Evolutionary conservation across 2,329 filamentous ascomycete genomes (phyloP).

Genomic region (Waltergamsia citrina): DNA sequence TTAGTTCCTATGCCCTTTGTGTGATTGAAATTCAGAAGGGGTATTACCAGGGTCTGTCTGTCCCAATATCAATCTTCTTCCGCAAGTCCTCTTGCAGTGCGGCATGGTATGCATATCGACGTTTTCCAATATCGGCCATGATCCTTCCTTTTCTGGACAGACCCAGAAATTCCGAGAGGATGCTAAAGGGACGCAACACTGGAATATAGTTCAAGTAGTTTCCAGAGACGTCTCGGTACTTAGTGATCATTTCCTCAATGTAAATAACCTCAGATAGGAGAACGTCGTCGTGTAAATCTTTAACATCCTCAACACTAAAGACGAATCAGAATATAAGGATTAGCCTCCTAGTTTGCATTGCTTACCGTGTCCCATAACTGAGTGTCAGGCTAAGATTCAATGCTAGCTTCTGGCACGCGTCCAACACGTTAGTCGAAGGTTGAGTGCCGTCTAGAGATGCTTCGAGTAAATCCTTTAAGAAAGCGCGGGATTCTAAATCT

Average conservation of each 20-base stretch:
- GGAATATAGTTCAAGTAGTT: slow-evolving; percentile 13
- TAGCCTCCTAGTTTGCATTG: no score
- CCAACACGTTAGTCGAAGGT: slow-evolving; percentile 48
- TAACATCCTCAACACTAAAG: slow-evolving; percentile 15
- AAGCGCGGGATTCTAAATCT: slow-evolving; percentile 48
- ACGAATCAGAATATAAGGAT: no score
- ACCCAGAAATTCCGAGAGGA: slow-evolving; percentile 5
- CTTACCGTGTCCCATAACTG: slow-evolving; percentile 49
- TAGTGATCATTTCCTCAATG: slow-evolving; percentile 11
- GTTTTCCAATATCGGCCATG: slow-evolving; percentile 9
- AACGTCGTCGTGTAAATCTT: slow-evolving; percentile 14
- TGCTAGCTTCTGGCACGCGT: slow-evolving; percentile 54
- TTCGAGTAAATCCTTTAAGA: slow-evolving; percentile 50
- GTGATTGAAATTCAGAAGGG: not conserved
- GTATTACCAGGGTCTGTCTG: slow-evolving; percentile 44
- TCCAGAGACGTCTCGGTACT: slow-evolving; percentile 7
- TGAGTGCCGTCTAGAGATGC: slow-evolving; percentile 43
- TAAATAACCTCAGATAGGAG: slow-evolving; percentile 11
- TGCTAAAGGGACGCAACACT: slow-evolving; percentile 8
- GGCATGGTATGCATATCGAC: slow-evolving; percentile 10
- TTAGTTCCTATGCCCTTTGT: not conserved
- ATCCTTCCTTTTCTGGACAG: slow-evolving; percentile 2
- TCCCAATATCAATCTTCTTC: slow-evolving; percentile 30
- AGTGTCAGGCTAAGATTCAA: slow-evolving; percentile 55
- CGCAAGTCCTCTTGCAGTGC: slow-evolving; percentile 9